Conservation (phyloP, 2,329 filamentous ascomycete genomes). For the Microsporum ferrugineum region DNA sequence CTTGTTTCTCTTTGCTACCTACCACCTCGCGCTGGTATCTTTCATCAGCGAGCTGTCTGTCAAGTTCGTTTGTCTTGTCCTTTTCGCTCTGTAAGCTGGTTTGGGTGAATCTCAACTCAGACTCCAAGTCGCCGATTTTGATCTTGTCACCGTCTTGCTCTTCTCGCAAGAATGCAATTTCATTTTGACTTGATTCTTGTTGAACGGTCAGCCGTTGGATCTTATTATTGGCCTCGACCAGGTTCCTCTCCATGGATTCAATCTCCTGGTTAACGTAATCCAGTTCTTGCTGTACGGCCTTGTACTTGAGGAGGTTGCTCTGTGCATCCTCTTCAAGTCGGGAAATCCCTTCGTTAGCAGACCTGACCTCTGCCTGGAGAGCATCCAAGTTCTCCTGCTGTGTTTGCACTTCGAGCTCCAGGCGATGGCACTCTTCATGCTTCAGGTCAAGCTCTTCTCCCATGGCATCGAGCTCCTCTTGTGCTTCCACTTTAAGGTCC, state of each 20-base stretch:
- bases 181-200: slow-evolving; percentile 80
- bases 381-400: slow-evolving; percentile 78
- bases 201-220: slow-evolving; percentile 79
- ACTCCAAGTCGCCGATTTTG: slow-evolving; percentile 87
- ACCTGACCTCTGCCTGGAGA: slow-evolving; percentile 88
- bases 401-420: slow-evolving; percentile 61
- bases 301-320: slow-evolving; percentile 64
- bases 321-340: slow-evolving; percentile 82
- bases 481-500: slow-evolving; percentile 45
- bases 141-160: slow-evolving; percentile 98
- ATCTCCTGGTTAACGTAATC: slow-evolving; percentile 76
- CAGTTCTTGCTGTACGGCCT: slow-evolving; percentile 72
- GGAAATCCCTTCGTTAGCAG: slow-evolving; percentile 75
- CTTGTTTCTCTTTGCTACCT: slow-evolving; percentile 80
- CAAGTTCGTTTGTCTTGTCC: slow-evolving; percentile 60
- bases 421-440: slow-evolving; percentile 55
- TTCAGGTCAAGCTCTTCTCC: slow-evolving; percentile 60
- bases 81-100: slow-evolving; percentile 72
- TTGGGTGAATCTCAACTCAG: slow-evolving; percentile 66
- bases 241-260: slow-evolving; percentile 70
- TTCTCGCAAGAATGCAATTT: slow-evolving; percentile 89
- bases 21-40: slow-evolving; percentile 76
- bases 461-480: slow-evolving; percentile 48
- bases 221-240: slow-evolving; percentile 77
- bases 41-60: slow-evolving; percentile 66